phyloP scores from a whole-genome alignment of 1,139 yeast genomes.

The Magnusiomyces suaveolens region DNA sequence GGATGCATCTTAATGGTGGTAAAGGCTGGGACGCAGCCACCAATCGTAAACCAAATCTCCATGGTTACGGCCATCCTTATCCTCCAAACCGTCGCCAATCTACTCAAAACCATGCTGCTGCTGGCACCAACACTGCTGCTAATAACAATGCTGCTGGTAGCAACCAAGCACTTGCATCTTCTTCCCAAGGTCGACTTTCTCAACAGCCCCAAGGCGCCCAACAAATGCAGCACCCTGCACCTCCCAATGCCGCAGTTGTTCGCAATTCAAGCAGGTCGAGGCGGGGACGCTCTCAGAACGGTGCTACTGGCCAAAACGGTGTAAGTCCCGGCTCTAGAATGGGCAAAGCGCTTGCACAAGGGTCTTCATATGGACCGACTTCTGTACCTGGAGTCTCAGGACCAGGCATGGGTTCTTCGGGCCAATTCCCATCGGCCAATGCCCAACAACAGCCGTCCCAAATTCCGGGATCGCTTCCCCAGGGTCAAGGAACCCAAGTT shows the following conservation, averaged over 20 bases:
- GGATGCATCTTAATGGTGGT: conserved; percentile 89
- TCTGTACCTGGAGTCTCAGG: conserved; percentile 20
- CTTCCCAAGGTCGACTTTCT: background rate
- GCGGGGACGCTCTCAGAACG: conserved; percentile 18
- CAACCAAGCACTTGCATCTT: conserved; percentile 3
- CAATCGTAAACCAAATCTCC: conserved; percentile 80
- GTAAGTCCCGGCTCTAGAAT: conserved; percentile 10
- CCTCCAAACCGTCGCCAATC: conserved; percentile 34
- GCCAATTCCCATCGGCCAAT: conserved; percentile 5
- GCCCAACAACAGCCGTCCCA: conserved; percentile 9
- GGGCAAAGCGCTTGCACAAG: conserved; percentile 12
- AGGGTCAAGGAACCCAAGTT: background rate
- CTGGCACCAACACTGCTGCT: background rate
- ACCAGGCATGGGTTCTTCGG: conserved; percentile 16
- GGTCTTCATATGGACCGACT: conserved; percentile 12
- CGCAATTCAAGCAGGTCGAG: conserved; percentile 29
- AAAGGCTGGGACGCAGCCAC: conserved; percentile 82
- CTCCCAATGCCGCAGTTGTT: conserved; percentile 28
- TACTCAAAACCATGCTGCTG: conserved; percentile 3
- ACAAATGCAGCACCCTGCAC: conserved; percentile 20
- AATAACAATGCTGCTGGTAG: conserved; percentile 1
- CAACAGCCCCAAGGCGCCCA: conserved; percentile 17
- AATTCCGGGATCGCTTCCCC: background rate
- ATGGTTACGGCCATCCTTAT: conserved; percentile 75
- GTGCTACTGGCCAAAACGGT: conserved; percentile 1